Conservation (phyloP, 2,329 filamentous ascomycete species). For the Phialemonium atrogriseum region DNA sequence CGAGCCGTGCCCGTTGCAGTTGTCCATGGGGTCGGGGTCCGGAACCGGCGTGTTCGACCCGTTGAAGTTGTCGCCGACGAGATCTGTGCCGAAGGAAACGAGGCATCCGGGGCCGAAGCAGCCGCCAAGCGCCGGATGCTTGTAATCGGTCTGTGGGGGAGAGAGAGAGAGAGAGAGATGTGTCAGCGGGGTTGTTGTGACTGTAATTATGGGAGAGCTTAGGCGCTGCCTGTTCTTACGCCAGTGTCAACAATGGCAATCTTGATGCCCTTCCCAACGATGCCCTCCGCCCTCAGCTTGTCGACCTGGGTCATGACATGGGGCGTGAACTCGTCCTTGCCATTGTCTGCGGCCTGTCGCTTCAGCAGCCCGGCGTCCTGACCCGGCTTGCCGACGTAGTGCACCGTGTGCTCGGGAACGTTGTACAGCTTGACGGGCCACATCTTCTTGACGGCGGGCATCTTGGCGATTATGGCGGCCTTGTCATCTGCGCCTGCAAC, state of each 20-base stretch:
- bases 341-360: slow-evolving; percentile 18
- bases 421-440: slow-evolving; percentile 39
- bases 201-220: too few relatives aligned
- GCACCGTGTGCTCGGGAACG: slow-evolving; percentile 34
- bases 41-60: slow-evolving; percentile 30
- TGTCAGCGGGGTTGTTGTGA: too few relatives aligned
- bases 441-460: slow-evolving; percentile 38
- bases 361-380: slow-evolving; percentile 18
- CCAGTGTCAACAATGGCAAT: slow-evolving; percentile 47
- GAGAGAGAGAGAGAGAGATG: accelerated
- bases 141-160: slow-evolving; percentile 44
- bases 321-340: slow-evolving; percentile 34
- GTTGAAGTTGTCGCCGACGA: slow-evolving; percentile 47
- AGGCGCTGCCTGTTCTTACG: slow-evolving; percentile 34
- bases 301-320: slow-evolving; percentile 50
- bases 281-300: slow-evolving; percentile 37
- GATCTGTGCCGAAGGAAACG: slow-evolving; percentile 47
- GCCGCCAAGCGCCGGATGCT: slow-evolving; percentile 54
- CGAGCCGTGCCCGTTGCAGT: slow-evolving; percentile 51
- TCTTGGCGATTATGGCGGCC: slow-evolving; percentile 28
- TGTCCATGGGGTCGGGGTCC: slow-evolving; percentile 43
- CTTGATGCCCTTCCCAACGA: slow-evolving; percentile 43
- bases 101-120: slow-evolving; percentile 54
- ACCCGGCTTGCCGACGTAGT: slow-evolving; percentile 30
- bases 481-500: slow-evolving; percentile 32